Evolutionary conservation across 768 basidiomycete species (phyloP), one percentile per base, ranked within the genome.

Genomic region (Hypholoma sublateritium): DNA sequence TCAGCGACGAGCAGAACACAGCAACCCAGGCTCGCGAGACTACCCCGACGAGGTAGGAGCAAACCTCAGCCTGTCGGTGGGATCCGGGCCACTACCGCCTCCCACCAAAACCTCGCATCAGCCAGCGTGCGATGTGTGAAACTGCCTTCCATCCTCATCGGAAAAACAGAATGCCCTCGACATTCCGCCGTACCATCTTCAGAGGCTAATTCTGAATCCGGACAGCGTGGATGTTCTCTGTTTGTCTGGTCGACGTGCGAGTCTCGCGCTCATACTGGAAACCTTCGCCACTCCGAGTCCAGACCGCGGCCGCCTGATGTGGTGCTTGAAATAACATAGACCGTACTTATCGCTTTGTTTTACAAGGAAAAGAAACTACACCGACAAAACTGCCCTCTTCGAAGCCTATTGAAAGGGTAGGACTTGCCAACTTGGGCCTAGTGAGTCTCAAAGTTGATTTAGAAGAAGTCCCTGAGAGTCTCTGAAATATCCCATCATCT

Each of bases 271-370:
- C 28, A 32, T 32, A 32, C 2, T 32, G 28, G 28, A 32, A 32
- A 32, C 28, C 28, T 32, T 32, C 28, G 28, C 28, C 28, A 32
- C 5, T 32, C 28, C 28, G 28, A 32, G 28, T 32, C 28, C 28
- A 22, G 6, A 6, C 44, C 21, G 24, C 44, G 44, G 21, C 44
- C 24, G 19, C 21, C 21, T 21, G 13, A 24, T 24, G 24, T 41
- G 8, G 21, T 11, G 8, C 42, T 28, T 13, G 21, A 7, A 12
- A 7, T 11, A 39, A 32, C 28, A 32, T n/a, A 7, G 12, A 55
- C 54, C 54, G 54, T 49, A 19, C 54, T 55, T 17, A n/a, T 55
- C 54, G 54, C 54, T 41, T 35, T 13, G 46, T 41, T 47, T 47
- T 45, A 55, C 5, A 36, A 55, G 54, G 54, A 48, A 25, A 25